phyloP scores from a whole-genome alignment of 768 basidiomycete genomes.

The Mrakia frigida region DNA sequence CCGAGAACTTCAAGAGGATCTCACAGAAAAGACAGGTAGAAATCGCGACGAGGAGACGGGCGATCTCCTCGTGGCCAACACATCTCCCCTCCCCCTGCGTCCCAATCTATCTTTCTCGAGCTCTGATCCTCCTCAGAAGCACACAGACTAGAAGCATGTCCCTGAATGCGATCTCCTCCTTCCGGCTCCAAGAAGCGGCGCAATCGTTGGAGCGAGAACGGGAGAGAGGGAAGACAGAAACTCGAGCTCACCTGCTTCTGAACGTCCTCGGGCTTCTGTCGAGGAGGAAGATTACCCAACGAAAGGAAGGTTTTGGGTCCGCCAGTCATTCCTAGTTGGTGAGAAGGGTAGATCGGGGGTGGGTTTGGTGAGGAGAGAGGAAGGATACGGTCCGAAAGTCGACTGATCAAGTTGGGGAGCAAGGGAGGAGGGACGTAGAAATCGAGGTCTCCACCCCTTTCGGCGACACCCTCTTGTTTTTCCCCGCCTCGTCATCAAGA shows the following conservation, averaged over 20 bases:
- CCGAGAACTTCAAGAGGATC: no score
- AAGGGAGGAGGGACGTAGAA: neutral
- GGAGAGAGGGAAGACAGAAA: neutral
- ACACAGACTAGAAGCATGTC: no score
- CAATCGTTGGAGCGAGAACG: neutral
- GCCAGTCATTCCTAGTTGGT: neutral
- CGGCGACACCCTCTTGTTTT: neutral
- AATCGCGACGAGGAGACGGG: no score
- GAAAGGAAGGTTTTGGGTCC: constrained; percentile 32
- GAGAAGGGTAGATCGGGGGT: neutral
- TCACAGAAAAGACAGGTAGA: no score
- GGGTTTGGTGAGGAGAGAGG: neutral
- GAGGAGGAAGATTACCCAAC: constrained; percentile 35
- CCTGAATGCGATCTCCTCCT: no score
- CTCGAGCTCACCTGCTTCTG: constrained; percentile 36
- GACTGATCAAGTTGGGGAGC: neutral
- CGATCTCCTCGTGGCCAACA: no score
- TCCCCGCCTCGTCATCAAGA: neutral
- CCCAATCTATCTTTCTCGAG: no score
- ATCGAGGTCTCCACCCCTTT: no score
- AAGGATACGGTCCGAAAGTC: neutral
- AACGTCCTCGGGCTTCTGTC: constrained; percentile 36
- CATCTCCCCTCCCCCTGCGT: no score
- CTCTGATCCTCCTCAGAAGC: no score
- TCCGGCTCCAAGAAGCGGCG: no score